These are phyloP conservation scores for Aspergillus versicolor DNA, from an alignment of 2,329 filamentous ascomycete genomes.

Conservation along the genomic window DNA sequence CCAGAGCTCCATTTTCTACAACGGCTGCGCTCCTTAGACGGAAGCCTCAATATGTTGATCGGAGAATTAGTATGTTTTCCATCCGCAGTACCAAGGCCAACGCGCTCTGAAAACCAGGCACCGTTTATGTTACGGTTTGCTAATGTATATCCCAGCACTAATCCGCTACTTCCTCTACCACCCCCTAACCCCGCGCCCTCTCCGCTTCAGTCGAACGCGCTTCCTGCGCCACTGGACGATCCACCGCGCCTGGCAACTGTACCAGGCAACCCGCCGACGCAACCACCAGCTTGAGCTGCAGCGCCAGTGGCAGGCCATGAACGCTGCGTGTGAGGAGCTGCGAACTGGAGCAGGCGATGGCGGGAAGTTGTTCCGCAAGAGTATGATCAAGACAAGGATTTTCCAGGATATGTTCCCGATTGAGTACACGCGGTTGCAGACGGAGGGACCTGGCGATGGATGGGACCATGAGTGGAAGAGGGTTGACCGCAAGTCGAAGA, in stretches of 20 bases:
- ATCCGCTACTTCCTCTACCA: constrained; percentile 72
- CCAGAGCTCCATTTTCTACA: constrained; percentile 38
- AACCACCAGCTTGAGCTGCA: constrained; percentile 69
- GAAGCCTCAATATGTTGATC: constrained; percentile 36
- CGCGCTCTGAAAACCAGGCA: not conserved
- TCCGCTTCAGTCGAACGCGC: constrained; percentile 85
- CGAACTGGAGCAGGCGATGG: constrained; percentile 52
- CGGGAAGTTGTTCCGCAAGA: constrained; percentile 72
- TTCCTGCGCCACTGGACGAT: constrained; percentile 97
- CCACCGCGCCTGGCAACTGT: constrained; percentile 89
- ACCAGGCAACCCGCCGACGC: constrained; percentile 67
- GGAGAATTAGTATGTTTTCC: constrained; percentile 44
- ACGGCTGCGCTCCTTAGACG: constrained; percentile 41
- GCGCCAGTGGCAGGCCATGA: constrained; percentile 79
- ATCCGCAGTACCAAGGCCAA: not conserved
- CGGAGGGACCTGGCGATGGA: constrained; percentile 77
- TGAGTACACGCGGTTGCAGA: constrained; percentile 75
- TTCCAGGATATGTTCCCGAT: constrained; percentile 77
- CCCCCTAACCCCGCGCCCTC: constrained; percentile 68
- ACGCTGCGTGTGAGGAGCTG: constrained; percentile 80
- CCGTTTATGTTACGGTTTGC: constrained; percentile 13
- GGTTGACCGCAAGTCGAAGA: constrained; percentile 29
- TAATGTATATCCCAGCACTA: constrained; percentile 46
- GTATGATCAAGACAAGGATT: constrained; percentile 87
- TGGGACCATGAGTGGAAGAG: constrained; percentile 95